Base-by-base conservation (phyloP, 768 basidiomycete genomes). In the Nidularia pulvinata region DNA sequence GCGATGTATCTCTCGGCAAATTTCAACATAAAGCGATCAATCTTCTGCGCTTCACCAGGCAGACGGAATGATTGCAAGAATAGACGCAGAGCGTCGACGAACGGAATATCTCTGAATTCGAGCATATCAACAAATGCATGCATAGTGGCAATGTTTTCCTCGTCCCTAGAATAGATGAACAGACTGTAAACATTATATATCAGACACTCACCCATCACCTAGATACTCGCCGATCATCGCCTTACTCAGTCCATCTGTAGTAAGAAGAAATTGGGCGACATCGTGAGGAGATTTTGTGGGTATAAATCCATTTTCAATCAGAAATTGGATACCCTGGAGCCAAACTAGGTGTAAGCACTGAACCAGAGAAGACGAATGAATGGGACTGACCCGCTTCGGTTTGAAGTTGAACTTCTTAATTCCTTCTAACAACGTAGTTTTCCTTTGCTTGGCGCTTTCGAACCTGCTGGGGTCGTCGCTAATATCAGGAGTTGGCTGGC, bases 401-500 rank as follows among this genome's bases (percentile, higher is more conserved):
- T 97, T 98, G 78, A 89, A 94, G 67, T 98, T 98, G 72, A 99
- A 99, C 70, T 93, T 94, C 69, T 90, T 95, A 70, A 98, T 91
- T 30, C 97, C 97, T 66, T 98, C 96, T 37, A 95, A 72, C 32
- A 98, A 69, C 0, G 90, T 95, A 34, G 93, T 98, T 74, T 99
- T 99, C 72, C 92, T 89, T 72, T 94, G 91, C 68, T 97, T 98
- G 9, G 95, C 97, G 55, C 83, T 95, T 74, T 98, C 96, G 58
- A 99, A 98, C 62, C 83, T 82, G 16, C 80, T 87, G 1, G 96
- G 96, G 66, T 98, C 96, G 63, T 98, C 97, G n/a, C 73, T 70
- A 37, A 86, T 64, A 53, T 94, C 93, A 0, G 93, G 91, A 0
- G 93, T 93, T 9, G 82, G 71, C 49, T 86, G 83, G 51, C 89